Percentiles rank a stretch among this genome's conserved stretches.
These are phyloP conservation scores for Penicillium atrosanguineum DNA, from an alignment of 495 filamentous ascomycete species.

Conservation along the genomic window DNA sequence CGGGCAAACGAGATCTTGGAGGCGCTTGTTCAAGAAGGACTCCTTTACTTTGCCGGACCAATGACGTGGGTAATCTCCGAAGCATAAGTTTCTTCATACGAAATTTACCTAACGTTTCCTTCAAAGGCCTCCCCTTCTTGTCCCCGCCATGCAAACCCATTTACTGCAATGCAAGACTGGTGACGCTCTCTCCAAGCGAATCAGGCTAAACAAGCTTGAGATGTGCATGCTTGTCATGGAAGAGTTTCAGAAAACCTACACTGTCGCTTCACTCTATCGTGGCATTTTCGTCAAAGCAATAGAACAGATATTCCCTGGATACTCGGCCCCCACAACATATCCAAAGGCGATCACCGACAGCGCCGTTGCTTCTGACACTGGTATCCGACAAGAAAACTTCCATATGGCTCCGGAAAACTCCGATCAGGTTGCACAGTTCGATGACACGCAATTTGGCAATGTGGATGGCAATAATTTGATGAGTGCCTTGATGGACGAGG, in stretches of 20 bases:
- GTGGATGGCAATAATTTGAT: slow-evolving; percentile 19
- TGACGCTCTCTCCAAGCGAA: slow-evolving; percentile 27
- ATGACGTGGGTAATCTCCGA: slow-evolving; percentile 29
- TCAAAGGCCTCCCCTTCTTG: slow-evolving; percentile 33
- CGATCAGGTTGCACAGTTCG: not conserved
- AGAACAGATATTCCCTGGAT: slow-evolving; percentile 25
- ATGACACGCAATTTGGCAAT: not conserved
- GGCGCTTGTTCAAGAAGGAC: slow-evolving; percentile 26
- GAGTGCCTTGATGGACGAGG: slow-evolving; percentile 28
- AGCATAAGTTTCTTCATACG: not conserved
- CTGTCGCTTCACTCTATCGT: slow-evolving; percentile 32
- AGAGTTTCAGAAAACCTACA: slow-evolving; percentile 36
- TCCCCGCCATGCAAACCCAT: slow-evolving; percentile 43
- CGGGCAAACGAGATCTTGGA: slow-evolving; percentile 34
- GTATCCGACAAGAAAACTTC: not conserved
- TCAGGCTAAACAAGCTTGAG: slow-evolving; percentile 39
- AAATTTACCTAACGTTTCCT: not conserved
- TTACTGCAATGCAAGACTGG: slow-evolving; percentile 34
- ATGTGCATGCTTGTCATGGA: slow-evolving; percentile 43
- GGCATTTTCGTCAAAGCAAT: slow-evolving; percentile 34
- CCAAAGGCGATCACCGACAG: not conserved
- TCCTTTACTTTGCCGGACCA: slow-evolving; percentile 27
- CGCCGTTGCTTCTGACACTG: not conserved
- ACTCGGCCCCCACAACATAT: slow-evolving; percentile 2
- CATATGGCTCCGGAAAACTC: not conserved